phyloP scores from a whole-genome alignment of 2,329 filamentous ascomycete genomes.

The Xylariaceae sp. region DNA sequence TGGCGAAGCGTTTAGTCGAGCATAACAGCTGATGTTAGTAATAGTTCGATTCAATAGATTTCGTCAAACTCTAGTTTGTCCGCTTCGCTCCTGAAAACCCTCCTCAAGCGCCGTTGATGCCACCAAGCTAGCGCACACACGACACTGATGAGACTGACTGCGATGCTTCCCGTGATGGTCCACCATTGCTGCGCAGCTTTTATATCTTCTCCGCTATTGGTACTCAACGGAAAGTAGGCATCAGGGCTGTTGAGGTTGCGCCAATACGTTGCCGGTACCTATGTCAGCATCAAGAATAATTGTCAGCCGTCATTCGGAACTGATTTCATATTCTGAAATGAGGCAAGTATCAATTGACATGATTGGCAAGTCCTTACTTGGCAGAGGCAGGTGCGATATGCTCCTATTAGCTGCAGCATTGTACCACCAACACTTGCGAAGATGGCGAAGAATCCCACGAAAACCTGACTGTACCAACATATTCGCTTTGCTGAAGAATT shows the following conservation, averaged over 20 bases:
- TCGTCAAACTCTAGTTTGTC: conserved; percentile 21
- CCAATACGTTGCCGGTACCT: conserved; percentile 24
- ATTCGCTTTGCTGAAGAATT: conserved; percentile 24
- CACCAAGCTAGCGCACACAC: conserved; percentile 31
- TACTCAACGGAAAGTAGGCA: conserved; percentile 26
- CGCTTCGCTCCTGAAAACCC: conserved; percentile 27
- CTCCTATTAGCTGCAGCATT: conserved; percentile 27
- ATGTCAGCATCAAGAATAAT: background rate
- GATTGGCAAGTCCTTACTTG: conserved; percentile 16
- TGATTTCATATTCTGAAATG: background rate
- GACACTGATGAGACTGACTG: conserved; percentile 22
- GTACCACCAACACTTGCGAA: conserved; percentile 29
- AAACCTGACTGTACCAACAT: conserved; percentile 29
- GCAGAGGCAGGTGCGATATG: conserved; percentile 28
- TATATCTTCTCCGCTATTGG: conserved; percentile 24
- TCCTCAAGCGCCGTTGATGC: conserved; percentile 31
- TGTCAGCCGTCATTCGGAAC: background rate
- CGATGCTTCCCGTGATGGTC: conserved; percentile 23
- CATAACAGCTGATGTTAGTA: too few species aligned
- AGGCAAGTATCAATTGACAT: background rate
- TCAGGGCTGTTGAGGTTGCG: conserved; percentile 12
- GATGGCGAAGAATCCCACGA: conserved; percentile 29
- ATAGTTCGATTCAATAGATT: conserved; percentile 7
- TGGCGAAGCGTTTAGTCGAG: too few species aligned
- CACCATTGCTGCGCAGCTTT: conserved; percentile 26